Base-by-base conservation (phyloP, 2,329 filamentous ascomycete genomes). In the Xylaria sp. region DNA sequence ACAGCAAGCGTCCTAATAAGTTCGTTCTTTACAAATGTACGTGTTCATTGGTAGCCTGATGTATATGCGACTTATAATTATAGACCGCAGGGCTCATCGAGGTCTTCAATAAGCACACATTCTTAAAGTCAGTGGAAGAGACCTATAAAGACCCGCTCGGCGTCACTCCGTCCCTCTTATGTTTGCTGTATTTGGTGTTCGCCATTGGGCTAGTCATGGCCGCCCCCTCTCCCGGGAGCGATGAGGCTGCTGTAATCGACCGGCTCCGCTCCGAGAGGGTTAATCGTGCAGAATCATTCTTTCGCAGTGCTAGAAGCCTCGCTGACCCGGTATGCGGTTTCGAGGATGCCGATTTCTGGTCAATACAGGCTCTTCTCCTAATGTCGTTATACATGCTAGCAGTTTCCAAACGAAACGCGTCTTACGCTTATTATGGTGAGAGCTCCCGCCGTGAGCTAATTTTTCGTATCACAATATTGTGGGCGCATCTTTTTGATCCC, bases 351-450 rank as follows among this genome's bases (percentile, higher is more conserved):
- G 83, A 87, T 57, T 83, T 90, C 60, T 88, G 86, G 84, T 85
- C 85, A 11, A 81, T 90, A 47, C 87, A 90, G 69, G 85, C 86
- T 2, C 75, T 89, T 43, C 75, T 85, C 0, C 74, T 90, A 35
- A 89, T 90, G 83, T 81, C 87, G 0, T 73, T 89, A 2, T 90
- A 89, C 68, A 86, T 84, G 81, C 74, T 90, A 15, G 79, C 82
- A 2, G 80, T 86, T 13, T 86, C 86, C 0, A 87, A 84, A 71
- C 79, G 85, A 15, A 89, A 89, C 66, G 83, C 85, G 4, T 85
- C 88, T 0, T 88, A 87, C 73, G 80, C 81, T 15, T 86, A 88
- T 60, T 80, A 85, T 48, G 87, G 87, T 82, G 75, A 73, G 77
- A 65, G 19, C 25, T 17, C 43, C 13, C 23, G n/a, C 21, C 23